Base-by-base conservation (phyloP, 208 protist species). In the Crithidia acanthocephali region DNA sequence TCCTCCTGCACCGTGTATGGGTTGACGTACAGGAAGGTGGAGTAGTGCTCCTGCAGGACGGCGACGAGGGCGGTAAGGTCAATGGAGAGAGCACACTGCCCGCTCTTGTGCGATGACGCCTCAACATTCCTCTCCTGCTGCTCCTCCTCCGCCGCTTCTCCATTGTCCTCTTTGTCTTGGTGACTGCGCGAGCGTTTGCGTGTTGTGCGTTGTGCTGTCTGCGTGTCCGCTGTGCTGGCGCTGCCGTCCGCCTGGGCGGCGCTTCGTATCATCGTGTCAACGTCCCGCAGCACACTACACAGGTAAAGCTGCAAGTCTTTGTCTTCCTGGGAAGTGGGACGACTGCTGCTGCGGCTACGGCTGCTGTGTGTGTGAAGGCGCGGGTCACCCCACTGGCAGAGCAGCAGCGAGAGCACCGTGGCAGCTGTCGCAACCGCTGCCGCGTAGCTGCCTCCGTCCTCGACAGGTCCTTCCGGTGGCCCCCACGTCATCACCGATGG, bases 1-100 rank as follows among this genome's bases (percentile, higher is more conserved):
- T 52, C 18, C 44, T 45, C 37, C 40, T 40, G 53, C 52, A 5
- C 16, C 0, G 42, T 9, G 37, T 68, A 51, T 2, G 73, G 79
- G 66, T 80, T 84, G 15, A 48, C 55, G 62, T 84, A 84, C 4
- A 51, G 30, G n/a, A 77, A 55, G 23, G 27, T 61, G 7, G 53
- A 51, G 58, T 55, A 84, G 35, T 61, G 68, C 55, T 79, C 75
- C 44, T 74, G 66, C 44, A 88, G 61, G 48, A 82, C 69, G 25
- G 83, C 76, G 51, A 61, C 74, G 23, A 88, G 40, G 8, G 76
- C 59, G 13, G 70, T 62, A 8, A 88, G 71, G 32, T 80, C 66
- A 6, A 85, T 48, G 2, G 56, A 44, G n/a, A 13, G 23, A 6
- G 30, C 68, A 35, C 44, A 4, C 16, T 9, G 9, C 18, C 16